Conservation (phyloP, 306 rosid species). For the Lotus japonicus region DNA sequence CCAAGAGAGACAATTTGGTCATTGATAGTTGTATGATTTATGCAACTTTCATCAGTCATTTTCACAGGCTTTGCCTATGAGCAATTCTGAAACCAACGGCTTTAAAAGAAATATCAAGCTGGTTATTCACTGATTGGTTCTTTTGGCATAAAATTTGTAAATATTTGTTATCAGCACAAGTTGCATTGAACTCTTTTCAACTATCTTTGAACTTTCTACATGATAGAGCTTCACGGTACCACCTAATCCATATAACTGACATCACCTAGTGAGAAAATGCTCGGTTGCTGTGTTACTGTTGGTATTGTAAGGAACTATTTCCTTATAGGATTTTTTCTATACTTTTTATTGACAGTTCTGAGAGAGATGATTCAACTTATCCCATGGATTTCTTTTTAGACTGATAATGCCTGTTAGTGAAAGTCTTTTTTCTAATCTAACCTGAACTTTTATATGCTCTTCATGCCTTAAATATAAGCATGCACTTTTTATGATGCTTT, state of each 20-base stretch:
- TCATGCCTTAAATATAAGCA: not conserved
- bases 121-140: conserved; percentile 1
- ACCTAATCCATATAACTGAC: no score
- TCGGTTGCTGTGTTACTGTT: no score
- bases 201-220: no score
- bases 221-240: no score
- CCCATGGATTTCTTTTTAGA: not conserved
- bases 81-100: conserved; percentile 3
- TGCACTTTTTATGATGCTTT: no score
- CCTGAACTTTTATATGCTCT: not conserved
- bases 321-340: not conserved
- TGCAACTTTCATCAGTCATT: conserved; percentile 1
- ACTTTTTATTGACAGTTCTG: not conserved
- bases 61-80: conserved; percentile 12
- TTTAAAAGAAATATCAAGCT: not conserved
- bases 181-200: not conserved
- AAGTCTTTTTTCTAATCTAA: no score
- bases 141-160: conserved; percentile 30
- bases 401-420: not conserved
- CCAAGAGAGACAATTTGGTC: conserved; percentile 13
- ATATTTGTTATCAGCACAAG: conserved; percentile 6
- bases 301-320: not conserved
- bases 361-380: not conserved
- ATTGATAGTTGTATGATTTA: not conserved
- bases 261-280: no score